Conservation (phyloP, 164 flowering plant species). For the Malania oleifera region DNA sequence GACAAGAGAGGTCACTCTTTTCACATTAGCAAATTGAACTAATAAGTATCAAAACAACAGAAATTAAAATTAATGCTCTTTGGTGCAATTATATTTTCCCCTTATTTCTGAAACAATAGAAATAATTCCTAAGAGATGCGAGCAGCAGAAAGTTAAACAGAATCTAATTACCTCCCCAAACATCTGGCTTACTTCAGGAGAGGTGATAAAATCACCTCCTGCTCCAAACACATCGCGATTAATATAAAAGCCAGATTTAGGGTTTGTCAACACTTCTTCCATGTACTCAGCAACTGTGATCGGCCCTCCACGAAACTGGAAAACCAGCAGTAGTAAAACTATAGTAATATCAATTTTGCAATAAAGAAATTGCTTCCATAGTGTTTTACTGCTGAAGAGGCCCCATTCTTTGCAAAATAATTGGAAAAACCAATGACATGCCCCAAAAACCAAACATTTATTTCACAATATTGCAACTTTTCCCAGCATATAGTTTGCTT, state of each 20-base stretch:
- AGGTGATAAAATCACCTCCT: constrained; percentile 89
- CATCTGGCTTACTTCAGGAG: constrained; percentile 99
- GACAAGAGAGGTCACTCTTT: not conserved
- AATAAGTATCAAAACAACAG: not conserved
- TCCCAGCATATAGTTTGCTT: too few relatives aligned
- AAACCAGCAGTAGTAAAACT: constrained; percentile 9
- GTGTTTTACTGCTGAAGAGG: too few relatives aligned
- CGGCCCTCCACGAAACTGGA: constrained; percentile 93
- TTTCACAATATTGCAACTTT: too few relatives aligned
- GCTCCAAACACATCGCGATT: constrained; percentile 94
- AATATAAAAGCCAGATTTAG: constrained; percentile 85
- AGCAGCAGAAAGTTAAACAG: not conserved
- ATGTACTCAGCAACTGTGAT: constrained; percentile 91
- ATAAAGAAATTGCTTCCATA: too few relatives aligned
- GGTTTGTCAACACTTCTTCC: constrained; percentile 96
- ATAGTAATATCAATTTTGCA: not conserved
- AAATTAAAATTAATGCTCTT: not conserved
- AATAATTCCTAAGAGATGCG: not conserved
- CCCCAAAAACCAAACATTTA: too few relatives aligned
- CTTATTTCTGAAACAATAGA: not conserved
- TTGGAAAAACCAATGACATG: too few relatives aligned
- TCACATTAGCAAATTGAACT: not conserved
- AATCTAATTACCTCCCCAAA: constrained; percentile 81
- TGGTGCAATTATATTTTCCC: not conserved
- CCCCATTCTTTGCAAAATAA: too few relatives aligned